Conservation (phyloP, 129 eudicot species). For the Logfia minima region DNA sequence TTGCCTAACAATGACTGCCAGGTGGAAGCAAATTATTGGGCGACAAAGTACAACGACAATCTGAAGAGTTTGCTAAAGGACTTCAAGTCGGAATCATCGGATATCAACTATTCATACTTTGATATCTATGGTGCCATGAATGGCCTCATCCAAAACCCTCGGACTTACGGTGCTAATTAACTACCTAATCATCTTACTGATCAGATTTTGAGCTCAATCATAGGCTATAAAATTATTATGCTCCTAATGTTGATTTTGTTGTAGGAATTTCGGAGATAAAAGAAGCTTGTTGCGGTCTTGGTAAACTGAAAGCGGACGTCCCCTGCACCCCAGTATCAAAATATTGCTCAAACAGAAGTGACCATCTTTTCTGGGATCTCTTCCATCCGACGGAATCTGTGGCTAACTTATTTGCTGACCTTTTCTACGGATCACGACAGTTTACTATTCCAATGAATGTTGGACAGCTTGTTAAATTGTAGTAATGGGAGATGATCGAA, state of each 20-base stretch:
- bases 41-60: constrained; percentile 53
- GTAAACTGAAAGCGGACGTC: constrained; percentile 51
- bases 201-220: neutral
- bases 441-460: constrained; percentile 46
- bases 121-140: constrained; percentile 47
- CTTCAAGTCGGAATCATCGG: constrained; percentile 43
- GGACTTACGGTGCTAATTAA: constrained; percentile 51
- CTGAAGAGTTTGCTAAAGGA: constrained; percentile 34
- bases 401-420: constrained; percentile 37
- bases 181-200: neutral
- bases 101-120: constrained; percentile 52
- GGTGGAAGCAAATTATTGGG: constrained; percentile 46
- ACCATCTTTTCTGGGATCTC: constrained; percentile 70
- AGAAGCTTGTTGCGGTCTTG: constrained; percentile 80
- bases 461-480: constrained; percentile 35
- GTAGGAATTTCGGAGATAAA: constrained; percentile 71
- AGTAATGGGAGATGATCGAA: neutral
- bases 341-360: constrained; percentile 56
- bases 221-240: neutral
- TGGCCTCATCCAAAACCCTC: constrained; percentile 52
- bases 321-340: constrained; percentile 59
- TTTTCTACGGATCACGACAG: constrained; percentile 38
- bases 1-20: constrained; percentile 47
- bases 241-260: neutral
- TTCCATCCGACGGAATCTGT: constrained; percentile 68